Evolutionary conservation across 2,329 filamentous ascomycete species (phyloP).

Genomic region (Rhynchosporium secalis): DNA sequence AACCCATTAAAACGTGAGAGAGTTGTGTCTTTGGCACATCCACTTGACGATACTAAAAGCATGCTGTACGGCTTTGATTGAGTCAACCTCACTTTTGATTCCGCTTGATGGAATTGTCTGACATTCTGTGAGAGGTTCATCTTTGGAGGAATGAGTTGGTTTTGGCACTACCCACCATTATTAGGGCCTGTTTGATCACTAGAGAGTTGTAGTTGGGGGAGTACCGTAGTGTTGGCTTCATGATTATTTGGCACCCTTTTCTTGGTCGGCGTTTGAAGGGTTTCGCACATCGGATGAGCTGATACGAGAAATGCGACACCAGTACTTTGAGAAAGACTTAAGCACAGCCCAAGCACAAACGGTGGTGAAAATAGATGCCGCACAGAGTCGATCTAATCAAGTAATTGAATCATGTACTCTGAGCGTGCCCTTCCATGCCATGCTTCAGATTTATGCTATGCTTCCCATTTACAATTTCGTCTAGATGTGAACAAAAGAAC

Average conservation of each 20-base stretch:
- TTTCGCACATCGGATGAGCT: constrained; percentile 11
- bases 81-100: background rate
- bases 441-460: background rate
- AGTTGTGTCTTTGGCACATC: background rate
- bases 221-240: background rate
- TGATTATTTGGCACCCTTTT: background rate
- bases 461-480: constrained; percentile 2
- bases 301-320: constrained; percentile 4
- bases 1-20: background rate
- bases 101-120: background rate
- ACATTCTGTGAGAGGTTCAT: background rate
- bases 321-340: background rate
- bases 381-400: background rate
- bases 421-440: background rate
- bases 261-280: constrained; percentile 5
- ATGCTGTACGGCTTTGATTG: background rate
- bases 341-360: background rate
- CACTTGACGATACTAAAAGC: background rate
- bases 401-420: constrained; percentile 12
- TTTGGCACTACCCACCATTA: too few relatives aligned
- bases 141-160: too few relatives aligned
- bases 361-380: background rate
- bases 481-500: constrained; percentile 9
- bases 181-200: background rate
- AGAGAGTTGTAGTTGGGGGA: background rate